Conservation (phyloP, 768 basidiomycete genomes). For the Saitozyma sp. region DNA sequence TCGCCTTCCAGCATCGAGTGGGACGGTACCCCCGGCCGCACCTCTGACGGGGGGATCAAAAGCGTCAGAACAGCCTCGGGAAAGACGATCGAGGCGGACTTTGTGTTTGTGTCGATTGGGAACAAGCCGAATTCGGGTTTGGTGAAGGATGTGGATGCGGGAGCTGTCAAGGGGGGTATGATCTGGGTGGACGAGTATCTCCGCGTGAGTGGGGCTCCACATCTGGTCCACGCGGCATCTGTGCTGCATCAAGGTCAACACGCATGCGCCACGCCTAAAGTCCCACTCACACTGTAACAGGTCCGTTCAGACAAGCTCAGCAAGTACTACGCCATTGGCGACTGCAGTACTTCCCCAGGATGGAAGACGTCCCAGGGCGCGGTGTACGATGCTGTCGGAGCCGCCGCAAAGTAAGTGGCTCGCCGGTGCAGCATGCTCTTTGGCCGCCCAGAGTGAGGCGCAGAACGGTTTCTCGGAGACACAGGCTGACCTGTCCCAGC, state of each 20-base stretch:
- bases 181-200: constrained; percentile 43
- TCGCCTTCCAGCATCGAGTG: constrained; percentile 3
- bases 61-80: constrained; percentile 31
- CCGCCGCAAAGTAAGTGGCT: constrained; percentile 32
- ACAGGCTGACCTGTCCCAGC: constrained; percentile 9
- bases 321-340: constrained; percentile 47
- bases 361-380: constrained; percentile 38
- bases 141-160: constrained; percentile 29
- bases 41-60: constrained; percentile 16
- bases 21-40: constrained; percentile 35
- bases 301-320: too few species aligned
- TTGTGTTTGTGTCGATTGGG: constrained; percentile 42
- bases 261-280: not conserved
- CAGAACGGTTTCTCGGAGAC: not conserved
- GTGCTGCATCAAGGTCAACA: too few species aligned
- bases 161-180: constrained; percentile 30
- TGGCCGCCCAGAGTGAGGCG: too few species aligned
- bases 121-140: constrained; percentile 38
- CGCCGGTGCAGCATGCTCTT: not conserved
- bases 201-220: too few species aligned
- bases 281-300: not conserved
- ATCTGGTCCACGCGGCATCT: too few species aligned
- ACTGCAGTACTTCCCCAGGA: constrained; percentile 37
- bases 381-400: constrained; percentile 12
- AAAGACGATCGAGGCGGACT: constrained; percentile 39